These are phyloP conservation scores for Prunella vulgaris DNA, from an alignment of 257 asterid genomes.

Conservation along the genomic window DNA sequence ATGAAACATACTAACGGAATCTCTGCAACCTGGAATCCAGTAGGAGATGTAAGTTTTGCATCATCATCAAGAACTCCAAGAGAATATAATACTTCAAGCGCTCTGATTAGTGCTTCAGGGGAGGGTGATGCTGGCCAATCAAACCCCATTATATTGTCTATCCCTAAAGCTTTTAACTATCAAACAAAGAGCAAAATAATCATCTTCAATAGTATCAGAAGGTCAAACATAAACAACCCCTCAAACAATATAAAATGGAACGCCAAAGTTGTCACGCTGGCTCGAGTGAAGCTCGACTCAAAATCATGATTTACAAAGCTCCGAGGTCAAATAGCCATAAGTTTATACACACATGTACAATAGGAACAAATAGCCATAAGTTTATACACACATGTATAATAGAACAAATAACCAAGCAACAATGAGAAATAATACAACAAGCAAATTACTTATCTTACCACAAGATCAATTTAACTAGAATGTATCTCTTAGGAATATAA, in stretches of 20 bases:
- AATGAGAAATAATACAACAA: background rate
- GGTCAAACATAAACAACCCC: background rate
- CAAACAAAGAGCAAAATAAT: conserved; percentile 18
- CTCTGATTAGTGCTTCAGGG: conserved; percentile 92
- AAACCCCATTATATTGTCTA: conserved; percentile 90
- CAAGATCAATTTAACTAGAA: background rate
- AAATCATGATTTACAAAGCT: background rate
- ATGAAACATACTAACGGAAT: conserved; percentile 69
- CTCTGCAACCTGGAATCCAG: conserved; percentile 96
- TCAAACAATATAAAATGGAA: background rate
- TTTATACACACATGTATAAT: background rate
- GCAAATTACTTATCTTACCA: background rate
- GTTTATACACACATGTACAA: background rate
- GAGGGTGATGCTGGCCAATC: conserved; percentile 98
- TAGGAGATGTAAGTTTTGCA: conserved; percentile 88
- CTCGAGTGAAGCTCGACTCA: background rate
- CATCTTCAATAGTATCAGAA: conserved; percentile 3
- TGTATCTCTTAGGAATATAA: too few relatives aligned
- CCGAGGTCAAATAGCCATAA: background rate
- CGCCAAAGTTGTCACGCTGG: background rate
- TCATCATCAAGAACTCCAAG: conserved; percentile 89
- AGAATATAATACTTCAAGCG: conserved; percentile 89
- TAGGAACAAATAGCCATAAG: background rate
- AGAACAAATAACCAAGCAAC: background rate
- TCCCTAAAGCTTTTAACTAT: conserved; percentile 88